Percentiles rank a stretch among this genome's conserved stretches.
phyloP scores from a whole-genome alignment of 2,329 filamentous ascomycete species.

The Hypoxylon sp. region DNA sequence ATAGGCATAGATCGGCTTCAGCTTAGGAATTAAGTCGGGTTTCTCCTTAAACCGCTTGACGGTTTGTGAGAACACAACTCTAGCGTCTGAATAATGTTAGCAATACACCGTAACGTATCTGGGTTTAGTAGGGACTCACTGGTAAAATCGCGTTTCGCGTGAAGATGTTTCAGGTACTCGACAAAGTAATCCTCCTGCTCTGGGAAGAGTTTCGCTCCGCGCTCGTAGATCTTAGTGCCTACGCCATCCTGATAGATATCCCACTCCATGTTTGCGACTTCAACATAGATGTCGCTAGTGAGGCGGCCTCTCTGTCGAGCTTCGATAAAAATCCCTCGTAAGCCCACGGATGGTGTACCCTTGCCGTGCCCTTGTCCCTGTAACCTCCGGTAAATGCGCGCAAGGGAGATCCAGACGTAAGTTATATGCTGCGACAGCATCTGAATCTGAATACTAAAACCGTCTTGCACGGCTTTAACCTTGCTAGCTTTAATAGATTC shows the following conservation, averaged over 20 bases:
- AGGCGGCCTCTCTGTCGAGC: conserved; percentile 88
- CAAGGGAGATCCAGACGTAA: conserved; percentile 93
- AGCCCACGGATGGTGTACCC: conserved; percentile 71
- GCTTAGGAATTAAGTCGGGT: conserved; percentile 78
- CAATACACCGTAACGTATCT: conserved; percentile 22
- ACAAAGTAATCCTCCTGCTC: conserved; percentile 94
- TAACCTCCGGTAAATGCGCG: conserved; percentile 92
- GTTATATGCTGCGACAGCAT: conserved; percentile 88
- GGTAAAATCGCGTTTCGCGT: conserved; percentile 91
- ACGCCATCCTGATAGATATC: conserved; percentile 95
- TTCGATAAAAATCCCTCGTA: conserved; percentile 89
- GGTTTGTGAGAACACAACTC: conserved; percentile 95
- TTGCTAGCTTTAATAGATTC: conserved; percentile 75
- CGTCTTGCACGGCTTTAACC: conserved; percentile 72
- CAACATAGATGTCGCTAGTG: conserved; percentile 94
- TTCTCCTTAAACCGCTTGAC: conserved; percentile 85
- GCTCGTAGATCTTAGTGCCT: conserved; percentile 95
- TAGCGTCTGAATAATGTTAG: conserved; percentile 74
- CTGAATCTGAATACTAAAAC: conserved; percentile 78
- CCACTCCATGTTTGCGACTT: conserved; percentile 92
- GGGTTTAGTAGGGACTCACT: conserved; percentile 70
- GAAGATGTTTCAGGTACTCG: conserved; percentile 95
- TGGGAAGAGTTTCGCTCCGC: conserved; percentile 91
- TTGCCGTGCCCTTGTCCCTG: conserved; percentile 80
- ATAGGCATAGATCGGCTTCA: conserved; percentile 88